Percentiles rank a stretch among this genome's conserved stretches.
Evolutionary conservation across 2,329 filamentous ascomycete genomes (phyloP).

Genomic region (Phyllosticta citrichinensis): DNA sequence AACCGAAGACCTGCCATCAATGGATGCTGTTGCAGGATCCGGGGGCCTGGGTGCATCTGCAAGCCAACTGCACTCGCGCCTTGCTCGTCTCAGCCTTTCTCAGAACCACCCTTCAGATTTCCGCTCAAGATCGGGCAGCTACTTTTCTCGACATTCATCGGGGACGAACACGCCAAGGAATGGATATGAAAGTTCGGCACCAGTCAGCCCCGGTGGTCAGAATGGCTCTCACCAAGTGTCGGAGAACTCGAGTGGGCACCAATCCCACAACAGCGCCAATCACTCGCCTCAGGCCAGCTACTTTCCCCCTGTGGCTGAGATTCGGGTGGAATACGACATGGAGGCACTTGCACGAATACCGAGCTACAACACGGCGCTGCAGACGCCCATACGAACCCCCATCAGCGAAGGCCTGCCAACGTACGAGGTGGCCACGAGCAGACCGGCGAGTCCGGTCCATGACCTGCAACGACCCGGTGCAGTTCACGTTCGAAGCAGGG

Average conservation of each 20-base stretch:
- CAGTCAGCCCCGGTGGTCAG: constrained; percentile 4
- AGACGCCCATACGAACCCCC: constrained; percentile 34
- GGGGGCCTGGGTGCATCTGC: constrained; percentile 39
- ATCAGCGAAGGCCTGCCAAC: constrained; percentile 33
- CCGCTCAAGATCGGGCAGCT: constrained; percentile 4
- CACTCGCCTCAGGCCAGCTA: constrained; percentile 4
- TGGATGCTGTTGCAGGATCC: constrained; percentile 30
- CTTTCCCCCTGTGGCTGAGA: constrained; percentile 12
- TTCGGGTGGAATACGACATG: constrained; percentile 32
- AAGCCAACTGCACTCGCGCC: constrained; percentile 59
- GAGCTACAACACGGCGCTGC: constrained; percentile 41
- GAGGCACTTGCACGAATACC: constrained; percentile 38
- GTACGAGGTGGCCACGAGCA: constrained; percentile 36
- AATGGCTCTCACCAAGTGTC: constrained; percentile 5
- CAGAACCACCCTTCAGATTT: constrained; percentile 23
- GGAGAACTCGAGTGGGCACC: constrained; percentile 3
- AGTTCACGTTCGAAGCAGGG: constrained; percentile 20
- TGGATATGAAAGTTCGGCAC: constrained; percentile 2
- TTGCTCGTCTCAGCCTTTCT: constrained; percentile 40
- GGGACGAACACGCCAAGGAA: constrained; percentile 26
- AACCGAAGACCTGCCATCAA: constrained; percentile 59
- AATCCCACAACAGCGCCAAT: constrained; percentile 15
- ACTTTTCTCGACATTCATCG: constrained; percentile 19
- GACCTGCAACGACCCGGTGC: constrained; percentile 1
- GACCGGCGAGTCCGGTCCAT: constrained; percentile 29